Evolutionary conservation across 2,329 filamentous ascomycete species (phyloP), one percentile per base, ranked within the genome.

Genomic region (Fusarium illudens): DNA sequence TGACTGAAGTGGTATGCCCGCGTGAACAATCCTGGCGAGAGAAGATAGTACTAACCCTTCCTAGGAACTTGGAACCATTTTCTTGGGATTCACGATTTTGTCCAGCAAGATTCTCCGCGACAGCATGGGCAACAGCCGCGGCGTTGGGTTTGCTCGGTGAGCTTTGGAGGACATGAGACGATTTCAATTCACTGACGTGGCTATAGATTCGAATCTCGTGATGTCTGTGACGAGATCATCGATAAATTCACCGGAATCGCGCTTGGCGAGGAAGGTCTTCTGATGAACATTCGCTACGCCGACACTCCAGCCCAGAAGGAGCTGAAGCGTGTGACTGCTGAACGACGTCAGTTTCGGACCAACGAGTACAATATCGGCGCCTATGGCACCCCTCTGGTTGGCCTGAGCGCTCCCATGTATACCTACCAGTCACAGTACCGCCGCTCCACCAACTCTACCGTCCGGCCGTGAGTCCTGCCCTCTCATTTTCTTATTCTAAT

Each of bases 251-350:
- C 97, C 80, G 95, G 96, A 68, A 84, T 90, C 71, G 83, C 87
- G 29, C 86, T 92, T 70, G 92, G 92, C 37, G 89, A 92, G 32
- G 93, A 97, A 74, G 89, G 91, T 27, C 88, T 96, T 69, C 90
- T 94, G 67, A 88, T 96, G 81, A 94, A 97, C 81, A 94, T 99
- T 72, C 94, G 96, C 70, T 99, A 97, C 78, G 95, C 96, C 67
- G 96, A 99, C 76, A 99, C 96, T 34, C 93, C 96, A 58, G 92
- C 95, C 66, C 96, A 99, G 80, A 99, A 99, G 84, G 89, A 96
- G 77, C 86, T 99, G 72, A 99, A 99, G 86, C 92, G 96, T 68
- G 92, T 97, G 77, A 98, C 95, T 39, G 94, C 96, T 30, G 94
- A 97, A 78, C 93, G 94, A 60, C 94, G 96, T 64, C 93, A 97